Evolutionary conservation across 176 grass and related monocot genomes (phyloP), one percentile per base, ranked within the genome.

Genomic region (Hyparrhenia diplandra): DNA sequence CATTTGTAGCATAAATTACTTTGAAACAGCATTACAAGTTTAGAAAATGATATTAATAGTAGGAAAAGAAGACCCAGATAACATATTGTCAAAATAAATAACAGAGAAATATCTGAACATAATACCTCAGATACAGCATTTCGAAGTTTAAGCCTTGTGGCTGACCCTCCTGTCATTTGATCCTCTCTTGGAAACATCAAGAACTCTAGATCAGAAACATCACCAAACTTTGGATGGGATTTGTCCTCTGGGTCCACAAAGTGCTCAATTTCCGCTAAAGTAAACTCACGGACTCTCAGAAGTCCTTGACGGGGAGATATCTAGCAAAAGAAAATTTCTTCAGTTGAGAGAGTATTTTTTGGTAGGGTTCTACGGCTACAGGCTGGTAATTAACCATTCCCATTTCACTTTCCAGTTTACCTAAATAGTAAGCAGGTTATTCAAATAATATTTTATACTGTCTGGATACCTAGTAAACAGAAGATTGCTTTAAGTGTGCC

Each of bases 211-310:
- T 83, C 67, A 63, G 92, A 75, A 90, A 97, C 86, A 77, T 98
- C 90, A 87, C 64, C 60, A 74, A 98, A 98, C 75, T 92, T 98
- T 67, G 90, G 92, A 63, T 98, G 95, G 20, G 95, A 98, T 75
- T 98, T 98, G 43, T 98, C 94, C 80, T 97, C 91, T 55, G 94
- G 94, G 74, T 97, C 94, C 69, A 97, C 92, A 85, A 97, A 97
- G 71, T 94, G 94, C 85, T 97, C 94, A 79, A 97, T 97, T 78
- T 97, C 94, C 2, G 89, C 94, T 61, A 97, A 73, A 39, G 95
- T 97, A 64, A 97, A 97, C 66, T 97, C 95, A 25, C 95, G 92
- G 25, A 94, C 95, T 86, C 95, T 87, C 47, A 97, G 60, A 87
- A 97, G 95, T 41, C 95, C 95, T 94, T 94, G 95, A 52, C 95